A percentile compares a stretch with the other conserved stretches of the same genome.
Conservation (phyloP, 306 rosid species). For the Vigna radiata region DNA sequence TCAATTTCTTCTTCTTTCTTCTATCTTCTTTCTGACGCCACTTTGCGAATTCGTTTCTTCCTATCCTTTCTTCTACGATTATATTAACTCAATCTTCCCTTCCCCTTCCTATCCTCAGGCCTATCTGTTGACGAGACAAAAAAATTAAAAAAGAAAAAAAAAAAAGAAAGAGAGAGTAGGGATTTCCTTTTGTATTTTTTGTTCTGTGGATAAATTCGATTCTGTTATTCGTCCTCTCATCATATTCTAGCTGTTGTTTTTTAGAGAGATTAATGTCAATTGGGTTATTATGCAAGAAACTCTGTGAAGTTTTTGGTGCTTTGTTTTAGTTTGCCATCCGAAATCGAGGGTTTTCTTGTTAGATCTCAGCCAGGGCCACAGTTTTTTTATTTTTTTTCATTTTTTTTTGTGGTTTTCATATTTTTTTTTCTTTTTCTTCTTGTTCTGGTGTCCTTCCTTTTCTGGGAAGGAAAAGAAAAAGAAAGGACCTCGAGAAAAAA, state of each 20-base stretch:
- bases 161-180: not conserved
- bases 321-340: slow-evolving; percentile 92
- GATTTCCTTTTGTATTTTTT: slow-evolving; percentile 41
- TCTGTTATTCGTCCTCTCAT: slow-evolving; percentile 37
- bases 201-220: slow-evolving; percentile 54
- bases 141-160: not conserved
- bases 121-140: slow-evolving; percentile 32
- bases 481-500: slow-evolving; percentile 16
- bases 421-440: not conserved
- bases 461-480: not conserved
- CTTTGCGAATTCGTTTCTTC: slow-evolving; percentile 6
- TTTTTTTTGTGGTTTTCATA: not conserved
- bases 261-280: not conserved
- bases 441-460: slow-evolving; percentile 4
- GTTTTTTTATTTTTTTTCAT: not conserved
- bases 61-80: not conserved
- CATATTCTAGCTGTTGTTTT: slow-evolving; percentile 44
- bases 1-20: not conserved
- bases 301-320: slow-evolving; percentile 93
- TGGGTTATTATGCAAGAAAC: slow-evolving; percentile 65
- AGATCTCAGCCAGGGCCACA: slow-evolving; percentile 55
- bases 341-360: slow-evolving; percentile 90
- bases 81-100: not conserved
- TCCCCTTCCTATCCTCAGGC: slow-evolving; percentile 19
- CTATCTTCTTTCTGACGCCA: not conserved